Evolutionary conservation across 2,329 filamentous ascomycete genomes (phyloP).

Genomic region (Aspergillus sp.): DNA sequence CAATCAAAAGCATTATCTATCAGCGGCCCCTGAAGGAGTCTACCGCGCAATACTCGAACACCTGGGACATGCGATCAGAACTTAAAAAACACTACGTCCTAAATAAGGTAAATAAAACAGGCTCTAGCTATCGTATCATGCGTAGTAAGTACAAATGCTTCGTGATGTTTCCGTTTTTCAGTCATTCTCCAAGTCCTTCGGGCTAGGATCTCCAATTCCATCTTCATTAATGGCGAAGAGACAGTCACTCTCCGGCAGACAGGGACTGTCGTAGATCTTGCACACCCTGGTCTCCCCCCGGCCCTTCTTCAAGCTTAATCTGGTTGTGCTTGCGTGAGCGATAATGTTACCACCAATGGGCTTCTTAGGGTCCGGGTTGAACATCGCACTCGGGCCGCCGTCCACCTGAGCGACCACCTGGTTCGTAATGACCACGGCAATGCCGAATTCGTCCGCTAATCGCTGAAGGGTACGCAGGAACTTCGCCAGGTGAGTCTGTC

Average conservation of each 20-base stretch:
- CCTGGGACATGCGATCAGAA: no score
- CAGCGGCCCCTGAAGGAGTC: no score
- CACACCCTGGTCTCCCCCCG: conserved; percentile 92
- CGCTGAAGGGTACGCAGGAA: conserved; percentile 49
- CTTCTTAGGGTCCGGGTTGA: conserved; percentile 98
- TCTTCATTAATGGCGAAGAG: conserved; percentile 96
- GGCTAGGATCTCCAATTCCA: conserved; percentile 90
- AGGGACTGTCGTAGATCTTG: conserved; percentile 99
- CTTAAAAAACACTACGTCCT: not conserved
- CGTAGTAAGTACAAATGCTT: conserved; percentile 1
- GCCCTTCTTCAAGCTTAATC: conserved; percentile 93
- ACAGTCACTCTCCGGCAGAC: conserved; percentile 92
- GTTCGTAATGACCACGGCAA: conserved; percentile 97
- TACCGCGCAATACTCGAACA: no score
- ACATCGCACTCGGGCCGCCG: conserved; percentile 94
- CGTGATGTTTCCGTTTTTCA: conserved; percentile 25
- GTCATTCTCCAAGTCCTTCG: conserved; percentile 92
- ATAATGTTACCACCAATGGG: conserved; percentile 99
- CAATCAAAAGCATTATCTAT: no score
- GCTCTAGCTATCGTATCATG: not conserved
- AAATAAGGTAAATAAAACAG: not conserved
- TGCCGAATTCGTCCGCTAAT: conserved; percentile 75
- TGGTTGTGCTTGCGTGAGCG: conserved; percentile 92
- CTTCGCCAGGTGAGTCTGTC: conserved; percentile 61
- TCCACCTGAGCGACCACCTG: conserved; percentile 98